A percentile compares a stretch with the other conserved stretches of the same genome.
Conservation (phyloP, 192 early-diverging fungal genomes). For the Entophlyctis helioformis region DNA sequence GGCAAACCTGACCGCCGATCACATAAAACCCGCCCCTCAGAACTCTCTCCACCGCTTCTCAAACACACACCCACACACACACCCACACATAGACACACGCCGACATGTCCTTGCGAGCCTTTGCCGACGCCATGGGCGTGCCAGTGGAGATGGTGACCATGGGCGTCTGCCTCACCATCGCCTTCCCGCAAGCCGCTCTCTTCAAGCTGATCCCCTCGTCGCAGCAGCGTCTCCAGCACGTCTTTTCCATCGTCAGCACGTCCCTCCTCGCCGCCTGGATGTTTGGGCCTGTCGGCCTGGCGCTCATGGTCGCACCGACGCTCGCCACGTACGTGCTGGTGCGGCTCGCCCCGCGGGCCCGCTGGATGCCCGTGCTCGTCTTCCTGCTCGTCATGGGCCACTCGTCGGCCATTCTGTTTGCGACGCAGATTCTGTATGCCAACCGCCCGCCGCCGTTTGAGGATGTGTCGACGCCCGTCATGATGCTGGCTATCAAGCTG, state of each 20-base stretch:
- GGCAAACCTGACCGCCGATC: no score
- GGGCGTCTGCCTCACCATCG: neutral
- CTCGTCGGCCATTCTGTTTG: conserved; percentile 7
- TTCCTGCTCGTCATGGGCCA: conserved; percentile 24
- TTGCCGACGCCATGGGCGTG: no score
- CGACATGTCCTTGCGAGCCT: no score
- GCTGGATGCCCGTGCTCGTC: conserved; percentile 14
- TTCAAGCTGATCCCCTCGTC: conserved; percentile 10
- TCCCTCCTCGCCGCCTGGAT: conserved; percentile 14
- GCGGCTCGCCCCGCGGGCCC: neutral
- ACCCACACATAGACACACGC: no score
- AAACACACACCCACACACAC: no score
- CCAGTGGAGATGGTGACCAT: no score
- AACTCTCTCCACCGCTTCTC: no score
- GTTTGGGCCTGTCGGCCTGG: conserved; percentile 18
- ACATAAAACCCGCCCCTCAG: no score
- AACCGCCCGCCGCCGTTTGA: neutral
- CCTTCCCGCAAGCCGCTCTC: conserved; percentile 11
- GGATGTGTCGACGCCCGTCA: conserved; percentile 75
- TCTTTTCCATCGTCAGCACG: conserved; percentile 25
- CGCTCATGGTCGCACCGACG: conserved; percentile 14
- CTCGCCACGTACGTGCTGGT: conserved; percentile 11
- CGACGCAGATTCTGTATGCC: no score
- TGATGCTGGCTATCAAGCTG: conserved; percentile 87
- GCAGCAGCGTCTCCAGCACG: conserved; percentile 10